Base-by-base conservation (phyloP, 176 grass and related monocot genomes). In the Oryza nivara region DNA sequence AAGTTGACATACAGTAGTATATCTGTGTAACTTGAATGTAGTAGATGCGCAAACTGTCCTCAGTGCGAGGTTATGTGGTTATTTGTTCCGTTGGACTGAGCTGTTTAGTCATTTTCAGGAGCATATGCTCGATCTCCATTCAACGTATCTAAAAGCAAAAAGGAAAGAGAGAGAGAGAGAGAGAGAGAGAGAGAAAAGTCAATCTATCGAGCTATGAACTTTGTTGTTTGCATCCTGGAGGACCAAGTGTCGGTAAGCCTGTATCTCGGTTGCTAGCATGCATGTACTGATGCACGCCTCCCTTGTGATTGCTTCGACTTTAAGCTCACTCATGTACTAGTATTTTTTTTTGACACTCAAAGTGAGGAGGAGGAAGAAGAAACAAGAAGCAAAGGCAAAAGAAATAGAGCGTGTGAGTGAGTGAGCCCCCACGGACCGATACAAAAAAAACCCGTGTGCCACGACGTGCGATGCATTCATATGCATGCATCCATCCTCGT, bases 231-330 rank as follows among this genome's bases (percentile, higher is more conserved):
- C 51, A 7, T 64, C 38, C 17, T 35, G 67, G 25, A 63, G 51
- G 75, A 48, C 66, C 67, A 72, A 75, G 44, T 75, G 72, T 84
- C 44, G 82, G 72, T 6, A 75, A 46, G 43, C 70, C 12, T 61
- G 74, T 14, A 58, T 76, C 10, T 76, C 17, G 8, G 1, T 36
- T 12, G 51, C 30, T 9, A 23, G 58, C 20, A n/a, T 4, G 40
- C 40, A 41, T 41, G 40, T 7, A 41, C 40, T 41, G 40, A 41
- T 41, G 40, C 40, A 41, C 40, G 40, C 7, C 7, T 3, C 19
- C 20, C 51, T 13, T 60, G 80, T 8, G 51, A 61, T 72, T 16
- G 80, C 11, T 82, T 82, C 49, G 68, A 43, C 79, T 82, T 82
- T 36, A 58, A 76, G 74, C 48, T 56, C 48, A 26, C 49, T 82